A percentile compares a stretch with the other conserved stretches of the same genome.
These are phyloP conservation scores for Aspergillus tanneri DNA, from an alignment of 2,329 filamentous ascomycete genomes.

Conservation along the genomic window DNA sequence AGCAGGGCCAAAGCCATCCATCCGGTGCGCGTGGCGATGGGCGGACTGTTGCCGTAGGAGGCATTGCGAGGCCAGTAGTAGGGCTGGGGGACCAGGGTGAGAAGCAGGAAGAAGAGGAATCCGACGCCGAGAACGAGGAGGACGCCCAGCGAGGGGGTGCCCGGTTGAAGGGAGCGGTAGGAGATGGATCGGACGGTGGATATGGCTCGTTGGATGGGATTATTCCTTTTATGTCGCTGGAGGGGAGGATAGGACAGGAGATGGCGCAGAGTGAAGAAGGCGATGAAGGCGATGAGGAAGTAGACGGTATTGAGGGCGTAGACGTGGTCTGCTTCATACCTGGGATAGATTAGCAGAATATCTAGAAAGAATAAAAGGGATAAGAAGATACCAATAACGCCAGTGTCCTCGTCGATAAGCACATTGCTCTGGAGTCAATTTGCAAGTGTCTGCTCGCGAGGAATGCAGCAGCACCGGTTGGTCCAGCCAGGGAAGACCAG, in stretches of 20 bases:
- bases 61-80: constrained; percentile 55
- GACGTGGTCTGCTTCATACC: constrained; percentile 56
- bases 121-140: constrained; percentile 43
- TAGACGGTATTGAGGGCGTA: constrained; percentile 55
- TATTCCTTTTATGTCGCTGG: constrained; percentile 23
- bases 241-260: constrained; percentile 35
- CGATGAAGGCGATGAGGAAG: constrained; percentile 53
- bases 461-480: constrained; percentile 36
- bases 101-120: constrained; percentile 49
- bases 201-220: constrained; percentile 34
- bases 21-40: constrained; percentile 53
- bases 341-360: no score
- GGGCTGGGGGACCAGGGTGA: constrained; percentile 50
- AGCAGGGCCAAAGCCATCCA: constrained; percentile 55
- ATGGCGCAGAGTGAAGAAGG: constrained; percentile 48
- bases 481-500: constrained; percentile 31
- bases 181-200: constrained; percentile 43
- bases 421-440: constrained; percentile 31
- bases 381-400: constrained; percentile 32
- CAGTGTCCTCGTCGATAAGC: constrained; percentile 27
- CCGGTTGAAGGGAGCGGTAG: constrained; percentile 41
- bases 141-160: constrained; percentile 48
- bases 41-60: constrained; percentile 53
- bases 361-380: not conserved
- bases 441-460: constrained; percentile 29